Base-by-base conservation (phyloP, 192 early-diverging fungal species). In the Lunasporangiospora selenospora region DNA sequence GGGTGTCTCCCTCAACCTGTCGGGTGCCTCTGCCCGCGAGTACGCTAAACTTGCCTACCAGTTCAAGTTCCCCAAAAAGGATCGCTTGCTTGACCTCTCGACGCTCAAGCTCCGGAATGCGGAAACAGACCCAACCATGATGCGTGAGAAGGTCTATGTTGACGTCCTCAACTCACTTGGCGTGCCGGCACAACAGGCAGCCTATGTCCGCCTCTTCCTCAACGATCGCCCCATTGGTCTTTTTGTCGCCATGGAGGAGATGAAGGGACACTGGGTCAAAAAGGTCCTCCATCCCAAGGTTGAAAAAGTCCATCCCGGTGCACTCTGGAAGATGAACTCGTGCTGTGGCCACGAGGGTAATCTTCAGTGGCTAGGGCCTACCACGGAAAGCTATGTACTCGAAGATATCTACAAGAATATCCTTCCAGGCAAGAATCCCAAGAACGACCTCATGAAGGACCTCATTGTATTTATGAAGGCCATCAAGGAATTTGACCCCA, bases 61-160 rank as follows among this genome's bases (percentile, higher is more conserved):
- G 29, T 0, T 81, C 32, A 77, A 81, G 29, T 75, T 81, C 40
- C 60, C 56, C 8, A 52, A 59, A 36, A 52, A 63, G 29, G 42
- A 60, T 15, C 59, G 54, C 27, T 40, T 71, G n/a, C 37, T 77
- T 13, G 76, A 77, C 21, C 45, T 75, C 1, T 52, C 54, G 36
- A 62, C 53, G 15, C 48, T 81, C 37, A 81, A 81, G 50, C 38
- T 81, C 13, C 58, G 79, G 2, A 61, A 62, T 18, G 71, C 53
- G 32, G 61, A 67, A 5, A 75, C 76, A 3, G 79, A 81, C 26
- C 60, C 69, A 10, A 77, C 76, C 27, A 65, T 81, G 65, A 53
- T 81, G 10, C 70, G 79, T 16, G 79, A 81, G 44, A 81, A 77
- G 40, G 12, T 81, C 6, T 81, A 81, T 39, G 31, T 53, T 12